A percentile compares a stretch with the other conserved stretches of the same genome.
Conservation (phyloP, 139 green algal genomes). For the Chlorella sp. region DNA sequence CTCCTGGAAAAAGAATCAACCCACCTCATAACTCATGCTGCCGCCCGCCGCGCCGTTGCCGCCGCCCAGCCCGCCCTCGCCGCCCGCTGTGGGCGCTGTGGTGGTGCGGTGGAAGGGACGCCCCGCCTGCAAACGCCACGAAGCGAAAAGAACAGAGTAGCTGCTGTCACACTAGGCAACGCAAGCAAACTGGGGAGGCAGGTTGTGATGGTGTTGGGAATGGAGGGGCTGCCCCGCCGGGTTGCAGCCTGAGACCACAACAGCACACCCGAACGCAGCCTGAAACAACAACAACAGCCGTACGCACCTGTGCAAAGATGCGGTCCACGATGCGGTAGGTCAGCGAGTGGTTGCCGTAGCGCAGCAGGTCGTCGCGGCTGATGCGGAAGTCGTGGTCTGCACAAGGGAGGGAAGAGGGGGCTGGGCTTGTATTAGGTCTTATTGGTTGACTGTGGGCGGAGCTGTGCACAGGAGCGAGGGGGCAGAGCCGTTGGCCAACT, state of each 20-base stretch:
- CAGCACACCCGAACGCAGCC: too few relatives aligned
- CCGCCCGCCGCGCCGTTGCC: constrained; percentile 1
- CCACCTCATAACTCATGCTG: constrained; percentile 6
- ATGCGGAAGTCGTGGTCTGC: constrained; percentile 98
- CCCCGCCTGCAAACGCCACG: constrained; percentile 60
- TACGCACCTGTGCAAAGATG: constrained; percentile 73
- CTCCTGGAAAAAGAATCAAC: too few relatives aligned
- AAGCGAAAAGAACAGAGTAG: background rate
- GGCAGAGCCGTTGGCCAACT: too few relatives aligned
- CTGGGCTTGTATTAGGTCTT: too few relatives aligned
- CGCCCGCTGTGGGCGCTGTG: constrained; percentile 6
- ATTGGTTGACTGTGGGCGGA: too few relatives aligned
- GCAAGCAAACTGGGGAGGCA: too few relatives aligned
- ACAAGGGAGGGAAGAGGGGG: background rate
- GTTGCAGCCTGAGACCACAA: too few relatives aligned
- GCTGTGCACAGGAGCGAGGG: too few relatives aligned
- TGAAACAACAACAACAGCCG: background rate
- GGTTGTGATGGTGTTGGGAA: too few relatives aligned
- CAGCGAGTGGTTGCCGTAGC: constrained; percentile 95
- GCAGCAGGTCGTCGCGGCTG: constrained; percentile 91
- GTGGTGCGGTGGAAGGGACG: constrained; percentile 68
- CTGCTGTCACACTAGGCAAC: too few relatives aligned
- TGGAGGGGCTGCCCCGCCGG: too few relatives aligned
- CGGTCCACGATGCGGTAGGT: constrained; percentile 96
- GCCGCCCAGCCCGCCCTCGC: background rate